These are phyloP conservation scores for Podospora anserina DNA, from an alignment of 495 filamentous ascomycete species.

Conservation along the genomic window DNA sequence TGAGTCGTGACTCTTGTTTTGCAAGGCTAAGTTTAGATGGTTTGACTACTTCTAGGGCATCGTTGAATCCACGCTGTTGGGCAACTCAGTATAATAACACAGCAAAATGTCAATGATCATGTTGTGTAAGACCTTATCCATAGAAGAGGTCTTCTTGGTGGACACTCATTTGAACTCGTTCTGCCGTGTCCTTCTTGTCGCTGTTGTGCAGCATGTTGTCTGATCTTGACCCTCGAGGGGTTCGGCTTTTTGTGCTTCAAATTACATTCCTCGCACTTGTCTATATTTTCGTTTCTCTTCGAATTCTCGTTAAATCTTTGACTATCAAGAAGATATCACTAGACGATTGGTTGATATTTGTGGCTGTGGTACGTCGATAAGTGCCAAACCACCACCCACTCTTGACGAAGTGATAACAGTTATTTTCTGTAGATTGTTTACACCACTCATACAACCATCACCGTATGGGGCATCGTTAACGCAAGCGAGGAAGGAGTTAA, in stretches of 20 bases:
- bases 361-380: constrained; percentile 24
- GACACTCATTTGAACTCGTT: not conserved
- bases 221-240: constrained; percentile 26
- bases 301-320: constrained; percentile 25
- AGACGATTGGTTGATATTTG: constrained; percentile 33
- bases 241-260: constrained; percentile 25
- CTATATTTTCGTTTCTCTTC: constrained; percentile 24
- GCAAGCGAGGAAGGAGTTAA: constrained; percentile 1
- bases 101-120: not conserved
- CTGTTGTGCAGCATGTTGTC: not conserved
- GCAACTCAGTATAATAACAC: not conserved
- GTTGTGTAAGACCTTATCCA: not conserved
- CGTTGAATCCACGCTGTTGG: not conserved
- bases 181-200: not conserved
- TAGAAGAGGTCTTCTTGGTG: not conserved
- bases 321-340: constrained; percentile 21
- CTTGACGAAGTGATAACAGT: not conserved
- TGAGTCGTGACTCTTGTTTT: not conserved
- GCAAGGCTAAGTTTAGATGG: not conserved
- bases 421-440: constrained; percentile 18
- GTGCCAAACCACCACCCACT: no score
- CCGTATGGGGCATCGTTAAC: constrained; percentile 22
- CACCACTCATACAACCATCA: constrained; percentile 19
- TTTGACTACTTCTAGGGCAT: not conserved
- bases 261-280: constrained; percentile 27